Evolutionary conservation across 1,284 basidiomycete species (phyloP), one percentile per base, ranked within the genome.

Genomic region (Ustilago cynodontis): DNA sequence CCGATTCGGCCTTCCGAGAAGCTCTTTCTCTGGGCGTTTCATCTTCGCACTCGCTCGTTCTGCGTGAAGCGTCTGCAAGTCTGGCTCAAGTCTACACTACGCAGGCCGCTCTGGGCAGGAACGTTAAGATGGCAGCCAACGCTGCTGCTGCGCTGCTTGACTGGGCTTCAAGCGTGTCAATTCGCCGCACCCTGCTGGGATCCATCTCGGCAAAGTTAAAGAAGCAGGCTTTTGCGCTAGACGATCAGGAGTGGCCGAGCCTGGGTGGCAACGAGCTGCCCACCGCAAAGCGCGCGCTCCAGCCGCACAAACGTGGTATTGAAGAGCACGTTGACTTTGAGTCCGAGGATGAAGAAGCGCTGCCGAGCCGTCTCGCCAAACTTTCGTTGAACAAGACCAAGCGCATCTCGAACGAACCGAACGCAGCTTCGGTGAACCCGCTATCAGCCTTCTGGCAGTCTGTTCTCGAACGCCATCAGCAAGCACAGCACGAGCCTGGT

Each of bases 161-260:
- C 52, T 67, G 62, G 53, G 75, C 68, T 18, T 67, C 69, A 7
- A 71, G 75, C 37, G 71, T 81, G 18, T 67, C 71, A 14, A 31
- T 78, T n/a, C 63, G 71, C 26, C 65, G 79, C 35, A 80, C 71
- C 18, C 59, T 81, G 22, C 22, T 78, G 31, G 59, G 73, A n/a
- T 66, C 78, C 50, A 77, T 81, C 39, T 49, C 79, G 8, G 20
- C 55, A 18, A 81, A 81, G 54, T 41, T 76, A 37, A 65, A 55
- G 14, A 20, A 13, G 8, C 22, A 61, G 9, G 50, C 31, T 13
- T 47, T 57, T 5, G 39, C 33, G 2, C 2, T 56, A 18, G 69
- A 70, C 3, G 57, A 61, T 2, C 59, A 64, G 14, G 66, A 71
- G 11, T 77, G 75, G 75, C 75, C 71, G 7, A 47, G 33, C 37